These are phyloP conservation scores for Talaromyces funiculosus DNA, from an alignment of 2,329 filamentous ascomycete genomes.

Conservation along the genomic window DNA sequence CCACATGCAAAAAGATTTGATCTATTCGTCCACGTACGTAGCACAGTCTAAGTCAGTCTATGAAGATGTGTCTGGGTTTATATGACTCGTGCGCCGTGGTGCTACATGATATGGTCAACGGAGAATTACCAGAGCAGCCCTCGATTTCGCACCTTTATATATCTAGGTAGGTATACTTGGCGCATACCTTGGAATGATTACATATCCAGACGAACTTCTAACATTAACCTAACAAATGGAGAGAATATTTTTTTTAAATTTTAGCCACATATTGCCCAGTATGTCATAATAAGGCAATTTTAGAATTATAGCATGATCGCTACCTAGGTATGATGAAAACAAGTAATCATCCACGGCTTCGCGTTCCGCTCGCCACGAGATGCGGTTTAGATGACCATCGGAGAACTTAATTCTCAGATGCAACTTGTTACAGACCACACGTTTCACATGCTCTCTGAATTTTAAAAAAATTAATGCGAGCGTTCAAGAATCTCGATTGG, in stretches of 20 bases:
- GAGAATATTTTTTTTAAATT: too few relatives aligned
- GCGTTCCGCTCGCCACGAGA: conserved; percentile 1
- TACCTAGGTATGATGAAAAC: neutral
- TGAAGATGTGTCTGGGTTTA: neutral
- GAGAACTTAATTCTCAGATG: neutral
- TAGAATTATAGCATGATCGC: neutral
- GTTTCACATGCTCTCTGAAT: too few relatives aligned
- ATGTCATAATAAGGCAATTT: neutral
- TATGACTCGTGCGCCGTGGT: neutral
- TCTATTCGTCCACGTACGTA: neutral
- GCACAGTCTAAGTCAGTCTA: neutral
- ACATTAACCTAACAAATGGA: too few relatives aligned
- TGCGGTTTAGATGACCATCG: neutral
- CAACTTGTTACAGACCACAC: neutral
- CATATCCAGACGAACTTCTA: too few relatives aligned
- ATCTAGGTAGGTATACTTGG: too few relatives aligned
- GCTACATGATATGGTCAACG: neutral
- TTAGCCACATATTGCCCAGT: too few relatives aligned
- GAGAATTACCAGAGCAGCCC: neutral
- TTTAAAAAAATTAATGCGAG: too few relatives aligned
- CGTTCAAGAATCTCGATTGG: too few relatives aligned
- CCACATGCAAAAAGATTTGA: neutral
- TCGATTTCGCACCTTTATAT: neutral
- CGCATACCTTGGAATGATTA: too few relatives aligned
- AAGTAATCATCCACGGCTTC: conserved; percentile 1